Percentiles rank a stretch among this genome's conserved stretches.
Evolutionary conservation across 306 rosid species (phyloP).

Genomic region (Malus fusca): DNA sequence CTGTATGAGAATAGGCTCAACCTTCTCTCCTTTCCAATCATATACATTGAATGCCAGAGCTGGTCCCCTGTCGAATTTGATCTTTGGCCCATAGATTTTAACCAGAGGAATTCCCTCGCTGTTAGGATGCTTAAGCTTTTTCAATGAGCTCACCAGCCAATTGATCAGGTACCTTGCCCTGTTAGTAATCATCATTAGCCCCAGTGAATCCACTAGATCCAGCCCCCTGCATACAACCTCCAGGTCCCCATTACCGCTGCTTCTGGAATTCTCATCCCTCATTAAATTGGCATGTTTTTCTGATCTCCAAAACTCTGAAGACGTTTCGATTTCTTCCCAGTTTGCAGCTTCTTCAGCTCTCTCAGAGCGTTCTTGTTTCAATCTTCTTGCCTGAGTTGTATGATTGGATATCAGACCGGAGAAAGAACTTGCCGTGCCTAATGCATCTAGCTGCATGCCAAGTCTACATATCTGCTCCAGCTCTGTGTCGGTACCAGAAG

Average conservation of each 20-base stretch:
- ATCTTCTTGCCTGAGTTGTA: slow-evolving; percentile 10
- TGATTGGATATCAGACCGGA: slow-evolving; percentile 47
- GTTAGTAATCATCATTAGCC: slow-evolving; percentile 39
- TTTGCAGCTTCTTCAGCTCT: slow-evolving; percentile 15
- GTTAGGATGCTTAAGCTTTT: slow-evolving; percentile 84
- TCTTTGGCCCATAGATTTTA: slow-evolving; percentile 75
- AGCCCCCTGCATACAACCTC: slow-evolving; percentile 54
- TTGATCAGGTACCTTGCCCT: slow-evolving; percentile 76
- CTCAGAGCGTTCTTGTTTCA: slow-evolving; percentile 31
- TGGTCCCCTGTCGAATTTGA: slow-evolving; percentile 77
- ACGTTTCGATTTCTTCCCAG: slow-evolving; percentile 11
- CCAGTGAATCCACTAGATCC: slow-evolving; percentile 76
- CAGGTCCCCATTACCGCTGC: slow-evolving; percentile 15
- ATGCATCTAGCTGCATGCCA: slow-evolving; percentile 25
- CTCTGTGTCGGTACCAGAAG: slow-evolving; percentile 44
- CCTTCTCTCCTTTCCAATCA: slow-evolving; percentile 90
- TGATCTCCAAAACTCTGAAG: slow-evolving; percentile 28
- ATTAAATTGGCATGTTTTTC: slow-evolving; percentile 12
- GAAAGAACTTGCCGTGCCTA: slow-evolving; percentile 49
- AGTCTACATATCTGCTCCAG: slow-evolving; percentile 27
- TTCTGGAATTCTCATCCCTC: slow-evolving; percentile 11
- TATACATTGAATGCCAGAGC: slow-evolving; percentile 84
- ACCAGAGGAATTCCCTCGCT: slow-evolving; percentile 50
- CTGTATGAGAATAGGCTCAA: slow-evolving; percentile 85
- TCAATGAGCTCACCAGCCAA: slow-evolving; percentile 75